Base-by-base conservation (phyloP, 2,329 filamentous ascomycete species). In the Phaeosphaeriaceae sp. region DNA sequence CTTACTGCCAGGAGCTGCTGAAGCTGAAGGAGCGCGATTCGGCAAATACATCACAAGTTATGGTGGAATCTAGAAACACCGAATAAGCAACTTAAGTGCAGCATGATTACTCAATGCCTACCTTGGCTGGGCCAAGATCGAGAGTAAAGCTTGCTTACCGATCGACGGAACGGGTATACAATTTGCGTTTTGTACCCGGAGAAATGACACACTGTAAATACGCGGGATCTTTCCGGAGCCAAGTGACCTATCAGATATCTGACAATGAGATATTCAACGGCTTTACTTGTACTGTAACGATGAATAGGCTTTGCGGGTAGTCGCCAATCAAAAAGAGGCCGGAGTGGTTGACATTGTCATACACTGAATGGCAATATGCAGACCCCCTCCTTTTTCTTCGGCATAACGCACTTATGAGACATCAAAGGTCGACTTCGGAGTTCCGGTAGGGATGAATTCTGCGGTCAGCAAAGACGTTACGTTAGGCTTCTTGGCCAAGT, bases 1-100 rank as follows among this genome's bases (percentile, higher is more conserved):
- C 74, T 42, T 87, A 87, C 57, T 87, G 84, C 56, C 79, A 81
- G 52, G 80, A 80, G 17, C 67, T 87, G 40, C 74, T 76, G 29
- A 71, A 81, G 67, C 71, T 75, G 48, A 84, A 81, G 60, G 75
- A 55, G 44, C 47, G 42, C 28, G 34, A 40, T 45, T 50, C 47
- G 38, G 45, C 36, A 42, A 48, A 48, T 48, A 48, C 45, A 48
- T 48, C 45, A 42, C 45, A 48, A 48, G 36, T 48, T 35, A 48
- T 48, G 45, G 28, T 48, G 45, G 45, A 48, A 42, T 42, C 26
- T 41, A 48, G 45, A 42, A 48, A 48, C 45, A 26, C 36, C 17
- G 45, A 48, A 48, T 35, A 42, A 23, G 36, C 45, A 42, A 42
- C 45, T 48, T 42, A 48, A 48, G 45, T 48, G 36, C 37, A 48